Evolutionary conservation across 169 alveolate species (phyloP).

Genomic region (Eimeria praecox): DNA sequence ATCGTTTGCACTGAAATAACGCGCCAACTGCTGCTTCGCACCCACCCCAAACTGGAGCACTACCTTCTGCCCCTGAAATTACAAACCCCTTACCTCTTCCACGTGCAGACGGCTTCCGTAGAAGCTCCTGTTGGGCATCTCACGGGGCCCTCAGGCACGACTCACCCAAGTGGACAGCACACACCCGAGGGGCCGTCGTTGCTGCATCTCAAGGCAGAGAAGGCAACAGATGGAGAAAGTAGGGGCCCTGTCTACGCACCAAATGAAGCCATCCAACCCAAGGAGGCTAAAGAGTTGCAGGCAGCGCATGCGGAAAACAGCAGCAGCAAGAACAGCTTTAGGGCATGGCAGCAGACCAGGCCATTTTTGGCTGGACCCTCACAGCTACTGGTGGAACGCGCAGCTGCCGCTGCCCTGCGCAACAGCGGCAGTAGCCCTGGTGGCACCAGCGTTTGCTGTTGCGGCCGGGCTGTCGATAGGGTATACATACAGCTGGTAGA

Average conservation of each 20-base stretch:
- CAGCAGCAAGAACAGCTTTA: slow-evolving; percentile 2
- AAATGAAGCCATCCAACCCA: background rate
- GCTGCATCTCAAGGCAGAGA: background rate
- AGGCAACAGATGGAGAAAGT: background rate
- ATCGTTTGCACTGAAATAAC: slow-evolving; percentile 24
- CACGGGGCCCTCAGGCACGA: background rate
- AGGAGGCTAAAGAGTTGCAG: background rate
- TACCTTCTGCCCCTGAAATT: background rate
- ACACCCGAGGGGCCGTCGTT: background rate
- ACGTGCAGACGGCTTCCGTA: background rate
- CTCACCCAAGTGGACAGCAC: background rate
- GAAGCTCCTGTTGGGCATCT: background rate
- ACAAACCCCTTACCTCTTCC: background rate
- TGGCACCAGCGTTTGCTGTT: background rate
- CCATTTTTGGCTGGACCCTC: too few relatives aligned
- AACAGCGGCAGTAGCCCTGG: slow-evolving; percentile 2
- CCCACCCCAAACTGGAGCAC: background rate
- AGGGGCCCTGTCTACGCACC: background rate
- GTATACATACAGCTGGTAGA: slow-evolving; percentile 13
- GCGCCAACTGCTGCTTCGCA: background rate
- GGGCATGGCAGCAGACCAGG: background rate
- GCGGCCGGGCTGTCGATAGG: background rate
- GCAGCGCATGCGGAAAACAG: background rate
- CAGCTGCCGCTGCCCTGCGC: background rate
- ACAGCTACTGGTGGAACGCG: background rate